These are phyloP conservation scores for Linderniella brevidens DNA, from an alignment of 257 asterid species.

Conservation along the genomic window DNA sequence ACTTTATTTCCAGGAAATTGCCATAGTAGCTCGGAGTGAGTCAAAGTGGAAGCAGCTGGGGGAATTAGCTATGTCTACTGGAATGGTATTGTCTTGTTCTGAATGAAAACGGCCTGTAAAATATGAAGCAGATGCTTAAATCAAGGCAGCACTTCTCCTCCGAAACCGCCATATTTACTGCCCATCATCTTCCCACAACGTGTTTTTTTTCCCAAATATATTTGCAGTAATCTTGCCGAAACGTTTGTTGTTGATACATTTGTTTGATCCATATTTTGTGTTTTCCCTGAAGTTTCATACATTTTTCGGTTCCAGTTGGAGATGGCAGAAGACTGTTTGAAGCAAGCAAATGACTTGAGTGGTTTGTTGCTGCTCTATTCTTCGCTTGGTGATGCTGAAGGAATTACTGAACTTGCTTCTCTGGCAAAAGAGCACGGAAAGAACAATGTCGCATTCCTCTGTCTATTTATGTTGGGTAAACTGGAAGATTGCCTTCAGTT, in stretches of 20 bases:
- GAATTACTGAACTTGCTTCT: constrained; percentile 72
- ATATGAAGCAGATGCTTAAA: no score
- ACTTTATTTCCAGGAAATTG: constrained; percentile 52
- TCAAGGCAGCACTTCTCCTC: no score
- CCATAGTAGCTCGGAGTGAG: constrained; percentile 55
- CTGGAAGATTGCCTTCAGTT: constrained; percentile 92
- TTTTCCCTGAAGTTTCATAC: constrained; percentile 5
- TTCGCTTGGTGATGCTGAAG: constrained; percentile 80
- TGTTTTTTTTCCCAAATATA: neutral
- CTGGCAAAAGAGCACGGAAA: constrained; percentile 83
- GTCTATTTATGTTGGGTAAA: constrained; percentile 84
- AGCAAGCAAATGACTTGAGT: constrained; percentile 93
- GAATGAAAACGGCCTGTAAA: constrained; percentile 5
- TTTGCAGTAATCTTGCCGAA: neutral
- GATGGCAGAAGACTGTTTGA: constrained; percentile 89
- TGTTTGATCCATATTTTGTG: neutral
- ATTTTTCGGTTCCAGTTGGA: constrained; percentile 47
- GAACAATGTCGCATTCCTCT: constrained; percentile 89
- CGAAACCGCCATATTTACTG: neutral
- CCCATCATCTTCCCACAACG: neutral
- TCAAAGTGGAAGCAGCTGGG: constrained; percentile 97
- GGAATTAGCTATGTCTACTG: constrained; percentile 86
- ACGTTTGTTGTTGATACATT: neutral
- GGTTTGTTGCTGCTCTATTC: constrained; percentile 84
- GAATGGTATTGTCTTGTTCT: constrained; percentile 42